These are phyloP conservation scores for Fraxinus angustifolia DNA, from an alignment of 305 asterid species.

Conservation along the genomic window DNA sequence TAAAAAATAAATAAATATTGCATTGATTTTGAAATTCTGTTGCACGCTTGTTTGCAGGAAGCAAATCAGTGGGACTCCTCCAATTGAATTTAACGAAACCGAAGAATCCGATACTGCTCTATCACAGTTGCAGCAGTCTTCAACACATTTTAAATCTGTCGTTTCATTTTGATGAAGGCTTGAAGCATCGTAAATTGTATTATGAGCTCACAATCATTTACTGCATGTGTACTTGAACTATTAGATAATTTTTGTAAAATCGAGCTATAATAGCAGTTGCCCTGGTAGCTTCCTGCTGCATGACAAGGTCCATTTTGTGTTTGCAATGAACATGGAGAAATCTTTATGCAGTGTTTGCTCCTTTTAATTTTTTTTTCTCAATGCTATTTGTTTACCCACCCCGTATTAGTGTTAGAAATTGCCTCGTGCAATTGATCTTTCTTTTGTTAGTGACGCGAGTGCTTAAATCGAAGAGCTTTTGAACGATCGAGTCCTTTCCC, in stretches of 20 bases:
- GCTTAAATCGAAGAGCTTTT: not conserved
- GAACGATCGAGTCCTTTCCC: not conserved
- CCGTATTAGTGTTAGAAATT: not conserved
- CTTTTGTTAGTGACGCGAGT: not conserved
- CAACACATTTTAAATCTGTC: slow-evolving; percentile 41
- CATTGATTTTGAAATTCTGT: not conserved
- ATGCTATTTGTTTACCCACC: not conserved
- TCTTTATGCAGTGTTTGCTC: not conserved
- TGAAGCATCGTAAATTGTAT: not conserved
- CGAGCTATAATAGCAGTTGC: not conserved
- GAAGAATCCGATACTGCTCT: slow-evolving; percentile 76
- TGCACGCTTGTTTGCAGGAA: slow-evolving; percentile 41
- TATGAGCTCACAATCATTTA: slow-evolving; percentile 20
- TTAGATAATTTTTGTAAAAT: not conserved
- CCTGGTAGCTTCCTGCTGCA: not conserved
- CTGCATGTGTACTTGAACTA: not conserved
- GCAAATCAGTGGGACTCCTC: slow-evolving; percentile 34
- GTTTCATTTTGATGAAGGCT: slow-evolving; percentile 40
- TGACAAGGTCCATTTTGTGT: not conserved
- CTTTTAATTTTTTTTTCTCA: not conserved
- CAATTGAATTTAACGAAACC: slow-evolving; percentile 40
- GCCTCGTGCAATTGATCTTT: not conserved
- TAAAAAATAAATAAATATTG: not conserved
- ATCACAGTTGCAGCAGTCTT: slow-evolving; percentile 46
- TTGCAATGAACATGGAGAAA: not conserved